phyloP scores from a whole-genome alignment of 208 protist species.

The Tritrichomonas musculus region DNA sequence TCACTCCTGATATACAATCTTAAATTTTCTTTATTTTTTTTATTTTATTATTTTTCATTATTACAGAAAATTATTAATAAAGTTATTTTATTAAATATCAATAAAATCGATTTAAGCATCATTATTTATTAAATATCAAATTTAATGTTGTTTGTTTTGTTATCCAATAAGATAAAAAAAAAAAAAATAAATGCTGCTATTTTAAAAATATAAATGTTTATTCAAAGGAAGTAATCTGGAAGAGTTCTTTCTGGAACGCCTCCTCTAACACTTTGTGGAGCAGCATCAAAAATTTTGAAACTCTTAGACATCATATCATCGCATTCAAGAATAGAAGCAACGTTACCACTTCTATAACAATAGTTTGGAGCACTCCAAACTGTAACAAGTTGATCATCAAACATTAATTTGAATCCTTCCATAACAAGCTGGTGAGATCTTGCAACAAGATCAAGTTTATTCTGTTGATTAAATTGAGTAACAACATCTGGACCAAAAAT shows the following conservation, averaged over 20 bases:
- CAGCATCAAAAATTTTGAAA: background rate
- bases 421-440: slow-evolving; percentile 60
- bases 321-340: slow-evolving; percentile 61
- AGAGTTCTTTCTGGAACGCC: background rate
- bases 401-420: slow-evolving; percentile 62
- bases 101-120: background rate
- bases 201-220: background rate
- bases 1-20: background rate
- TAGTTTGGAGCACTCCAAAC: slow-evolving; percentile 63
- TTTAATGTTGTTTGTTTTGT: background rate
- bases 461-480: slow-evolving; percentile 73
- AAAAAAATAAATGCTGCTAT: background rate
- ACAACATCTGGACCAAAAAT: slow-evolving; percentile 84
- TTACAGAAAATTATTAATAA: background rate
- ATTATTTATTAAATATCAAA: background rate
- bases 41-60: background rate
- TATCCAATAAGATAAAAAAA: background rate
- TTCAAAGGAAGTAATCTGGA: background rate
- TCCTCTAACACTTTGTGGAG: background rate
- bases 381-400: slow-evolving; percentile 56
- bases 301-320: slow-evolving; percentile 69
- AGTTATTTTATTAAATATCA: background rate
- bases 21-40: background rate
- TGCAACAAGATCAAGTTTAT: slow-evolving; percentile 77
- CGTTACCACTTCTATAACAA: slow-evolving; percentile 57